Conservation (phyloP, 495 filamentous ascomycete genomes). For the Penicillium samsonianum region DNA sequence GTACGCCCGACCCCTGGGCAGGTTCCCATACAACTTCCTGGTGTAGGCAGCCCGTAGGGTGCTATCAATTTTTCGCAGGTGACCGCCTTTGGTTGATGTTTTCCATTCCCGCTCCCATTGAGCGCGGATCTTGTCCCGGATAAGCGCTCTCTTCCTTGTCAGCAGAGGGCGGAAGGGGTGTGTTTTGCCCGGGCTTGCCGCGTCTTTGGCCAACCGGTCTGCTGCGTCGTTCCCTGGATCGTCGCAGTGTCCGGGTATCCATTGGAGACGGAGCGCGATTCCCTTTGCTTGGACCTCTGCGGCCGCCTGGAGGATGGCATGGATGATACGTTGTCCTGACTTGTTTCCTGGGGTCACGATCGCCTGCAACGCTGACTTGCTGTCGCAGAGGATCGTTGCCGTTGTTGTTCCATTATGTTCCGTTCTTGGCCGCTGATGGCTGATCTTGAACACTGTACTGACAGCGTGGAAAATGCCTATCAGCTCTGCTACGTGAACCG, state of each 20-base stretch:
- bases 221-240: constrained; percentile 16
- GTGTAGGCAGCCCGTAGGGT: constrained; percentile 1
- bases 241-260: constrained; percentile 21
- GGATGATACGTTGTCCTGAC: constrained; percentile 23
- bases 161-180: constrained; percentile 21
- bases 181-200: constrained; percentile 17
- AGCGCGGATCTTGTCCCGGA: constrained; percentile 1
- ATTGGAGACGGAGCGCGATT: constrained; percentile 22
- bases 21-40: constrained; percentile 1
- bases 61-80: constrained; percentile 6
- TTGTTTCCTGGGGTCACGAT: constrained; percentile 19
- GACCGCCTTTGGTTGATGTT: not conserved
- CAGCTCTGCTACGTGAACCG: constrained; percentile 19
- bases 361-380: constrained; percentile 23
- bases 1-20: constrained; percentile 1
- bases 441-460: constrained; percentile 5
- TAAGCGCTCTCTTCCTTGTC: constrained; percentile 16
- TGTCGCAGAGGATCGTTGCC: constrained; percentile 20
- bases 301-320: constrained; percentile 22
- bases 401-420: not conserved
- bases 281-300: constrained; percentile 14
- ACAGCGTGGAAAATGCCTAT: constrained; percentile 17
- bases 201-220: constrained; percentile 15
- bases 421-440: not conserved
- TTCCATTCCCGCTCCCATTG: constrained; percentile 6